Evolutionary conservation across 768 basidiomycete genomes (phyloP), one percentile per base, ranked within the genome.

Genomic region (Lactarius akahatsu): DNA sequence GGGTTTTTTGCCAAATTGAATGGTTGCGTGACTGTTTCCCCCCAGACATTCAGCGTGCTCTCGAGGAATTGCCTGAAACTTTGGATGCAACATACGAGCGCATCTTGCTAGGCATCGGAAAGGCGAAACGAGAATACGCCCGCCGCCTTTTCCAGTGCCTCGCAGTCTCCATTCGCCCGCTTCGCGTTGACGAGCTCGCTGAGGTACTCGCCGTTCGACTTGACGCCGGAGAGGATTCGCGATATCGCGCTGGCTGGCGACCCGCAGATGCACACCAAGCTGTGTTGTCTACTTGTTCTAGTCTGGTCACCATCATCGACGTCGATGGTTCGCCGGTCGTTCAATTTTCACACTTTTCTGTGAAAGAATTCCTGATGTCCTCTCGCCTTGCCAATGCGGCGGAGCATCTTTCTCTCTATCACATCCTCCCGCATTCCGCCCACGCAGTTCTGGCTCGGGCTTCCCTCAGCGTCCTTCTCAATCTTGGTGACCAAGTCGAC

Each of bases 301-400:
- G 65, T n/a, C 28, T 65, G 1, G 20, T 65, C 26, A 10, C 55
- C 0, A 47, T 65, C 6, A 34, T 61, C 54, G 5, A 40, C 3
- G 55, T 26, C 1, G 54, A 20, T 26, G 59, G 55, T 26, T 38
- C 10, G 3, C 9, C 28, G 18, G 41, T 61, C 7, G 65, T 61
- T 0, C 65, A 65, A 8, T 65, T 65, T 18, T 50, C 65, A 0
- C 65, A 65, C 16, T 65, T 57, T 26, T 61, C 65, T 0, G 59
- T 57, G 20, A 57, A 61, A 18, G 65, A 65, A 28, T 65, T 50
- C 60, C 38, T 65, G 36, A 61, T 34, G 6, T 65, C 65, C 2
- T 36, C 56, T 10, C 65, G 43, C 20, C 54, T 65, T 4, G 34
- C 43, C 6, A 32, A 2, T 1, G 43, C 41, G 6, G 26, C 43